These are phyloP conservation scores for Sugiyamaella qingdaonensis DNA, from an alignment of 805 yeast species.

Conservation along the genomic window DNA sequence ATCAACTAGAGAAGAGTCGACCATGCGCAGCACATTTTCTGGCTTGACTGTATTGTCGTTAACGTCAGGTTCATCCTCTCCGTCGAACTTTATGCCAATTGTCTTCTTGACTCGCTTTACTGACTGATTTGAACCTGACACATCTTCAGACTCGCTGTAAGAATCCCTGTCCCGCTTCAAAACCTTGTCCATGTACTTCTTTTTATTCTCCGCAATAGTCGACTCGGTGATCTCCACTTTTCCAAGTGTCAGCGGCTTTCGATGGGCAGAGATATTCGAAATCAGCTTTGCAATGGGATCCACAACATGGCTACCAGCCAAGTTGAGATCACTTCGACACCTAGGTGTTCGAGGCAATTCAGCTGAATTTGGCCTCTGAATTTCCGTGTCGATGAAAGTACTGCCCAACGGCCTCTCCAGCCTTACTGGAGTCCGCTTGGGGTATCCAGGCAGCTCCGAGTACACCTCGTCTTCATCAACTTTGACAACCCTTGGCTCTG, in stretches of 20 bases:
- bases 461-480: conserved; percentile 28
- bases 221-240: conserved; percentile 16
- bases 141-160: conserved; percentile 13
- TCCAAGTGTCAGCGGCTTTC: conserved; percentile 12
- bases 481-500: conserved; percentile 17
- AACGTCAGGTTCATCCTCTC: conserved; percentile 21
- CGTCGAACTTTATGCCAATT: conserved; percentile 17
- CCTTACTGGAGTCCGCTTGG: conserved; percentile 24
- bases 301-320: neutral
- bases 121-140: conserved; percentile 9
- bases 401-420: conserved; percentile 24
- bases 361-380: conserved; percentile 13
- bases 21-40: conserved; percentile 34
- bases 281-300: conserved; percentile 8
- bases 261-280: neutral
- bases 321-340: conserved; percentile 4
- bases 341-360: conserved; percentile 12
- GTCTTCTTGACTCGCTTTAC: conserved; percentile 20
- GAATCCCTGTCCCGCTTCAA: conserved; percentile 18
- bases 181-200: conserved; percentile 7
- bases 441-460: conserved; percentile 24
- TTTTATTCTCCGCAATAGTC: conserved; percentile 7
- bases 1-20: conserved; percentile 34
- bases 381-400: conserved; percentile 32
- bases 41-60: conserved; percentile 28